Evolutionary conservation across 1,139 yeast species (phyloP).

Genomic region (Hanseniaspora gamundiae): DNA sequence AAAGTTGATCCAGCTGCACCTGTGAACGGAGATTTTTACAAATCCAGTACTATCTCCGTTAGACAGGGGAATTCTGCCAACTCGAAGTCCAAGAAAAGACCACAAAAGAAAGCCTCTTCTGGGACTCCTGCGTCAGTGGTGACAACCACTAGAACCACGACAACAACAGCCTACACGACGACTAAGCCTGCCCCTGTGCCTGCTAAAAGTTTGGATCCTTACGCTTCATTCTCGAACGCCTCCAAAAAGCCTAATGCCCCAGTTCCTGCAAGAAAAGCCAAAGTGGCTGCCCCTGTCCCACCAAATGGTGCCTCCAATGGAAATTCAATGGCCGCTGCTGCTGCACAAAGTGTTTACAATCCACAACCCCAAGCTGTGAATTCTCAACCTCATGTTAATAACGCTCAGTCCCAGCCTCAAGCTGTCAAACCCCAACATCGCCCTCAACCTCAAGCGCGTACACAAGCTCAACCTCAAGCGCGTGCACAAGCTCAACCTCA

Average conservation of each 20-base stretch:
- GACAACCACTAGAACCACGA: conserved; percentile 17
- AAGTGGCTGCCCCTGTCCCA: conserved; percentile 28
- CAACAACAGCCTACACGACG: conserved; percentile 13
- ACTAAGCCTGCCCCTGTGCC: conserved; percentile 19
- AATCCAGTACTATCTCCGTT: conserved; percentile 79
- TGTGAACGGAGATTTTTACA: conserved; percentile 57
- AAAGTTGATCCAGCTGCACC: conserved; percentile 51
- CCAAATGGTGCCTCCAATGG: conserved; percentile 21
- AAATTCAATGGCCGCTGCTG: conserved; percentile 23
- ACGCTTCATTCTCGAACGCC: conserved; percentile 7
- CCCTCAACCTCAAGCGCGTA: conserved; percentile 9
- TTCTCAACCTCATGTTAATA: conserved; percentile 15
- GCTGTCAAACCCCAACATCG: conserved; percentile 9
- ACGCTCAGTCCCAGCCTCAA: conserved; percentile 12
- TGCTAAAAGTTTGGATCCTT: conserved; percentile 20
- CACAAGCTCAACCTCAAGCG: conserved; percentile 14
- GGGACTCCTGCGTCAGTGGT: conserved; percentile 9
- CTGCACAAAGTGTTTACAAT: conserved; percentile 27
- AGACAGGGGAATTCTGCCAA: conserved; percentile 68
- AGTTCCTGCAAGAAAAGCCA: conserved; percentile 20
- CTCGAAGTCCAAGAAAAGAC: conserved; percentile 61
- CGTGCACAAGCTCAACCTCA: conserved; percentile 11
- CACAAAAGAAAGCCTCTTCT: conserved; percentile 33
- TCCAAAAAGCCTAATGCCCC: conserved; percentile 17
- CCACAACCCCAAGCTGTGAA: conserved; percentile 21